Evolutionary conservation across 345 rosid genomes (phyloP).

Genomic region (Erodium maritimum): DNA sequence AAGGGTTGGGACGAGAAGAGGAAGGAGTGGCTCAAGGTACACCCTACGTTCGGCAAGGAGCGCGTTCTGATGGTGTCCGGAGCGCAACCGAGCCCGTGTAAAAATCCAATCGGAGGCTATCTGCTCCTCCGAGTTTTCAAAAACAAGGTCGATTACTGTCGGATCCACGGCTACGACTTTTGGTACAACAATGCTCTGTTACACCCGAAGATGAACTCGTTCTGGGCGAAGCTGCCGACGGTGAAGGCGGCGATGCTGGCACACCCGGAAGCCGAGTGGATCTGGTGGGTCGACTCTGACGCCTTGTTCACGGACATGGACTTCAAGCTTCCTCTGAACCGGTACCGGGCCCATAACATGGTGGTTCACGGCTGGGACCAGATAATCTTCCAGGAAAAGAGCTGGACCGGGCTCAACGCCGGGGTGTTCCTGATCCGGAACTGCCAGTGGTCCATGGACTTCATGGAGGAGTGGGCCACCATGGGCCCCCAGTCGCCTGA

Average conservation of each 20-base stretch:
- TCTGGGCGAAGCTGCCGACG: conserved; percentile 79
- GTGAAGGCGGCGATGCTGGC: conserved; percentile 80
- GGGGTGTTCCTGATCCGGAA: conserved; percentile 77
- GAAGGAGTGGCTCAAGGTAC: conserved; percentile 50
- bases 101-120: conserved; percentile 84
- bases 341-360: conserved; percentile 55
- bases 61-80: conserved; percentile 74
- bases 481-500: conserved; percentile 66
- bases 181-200: conserved; percentile 75
- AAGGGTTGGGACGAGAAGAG: conserved; percentile 77
- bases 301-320: conserved; percentile 95
- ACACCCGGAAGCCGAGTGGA: conserved; percentile 98
- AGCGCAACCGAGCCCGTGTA: conserved; percentile 71
- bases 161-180: conserved; percentile 73
- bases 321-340: conserved; percentile 48
- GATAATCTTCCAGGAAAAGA: conserved; percentile 40
- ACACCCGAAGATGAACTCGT: conserved; percentile 61
- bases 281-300: conserved; percentile 99
- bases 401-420: conserved; percentile 88
- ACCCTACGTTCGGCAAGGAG: conserved; percentile 54
- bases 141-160: conserved; percentile 86
- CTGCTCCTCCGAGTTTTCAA: conserved; percentile 66
- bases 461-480: conserved; percentile 58
- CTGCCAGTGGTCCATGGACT: conserved; percentile 98
- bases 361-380: conserved; percentile 89